Conservation (phyloP, 345 rosid genomes). For the Cardiospermum halicacabum region DNA sequence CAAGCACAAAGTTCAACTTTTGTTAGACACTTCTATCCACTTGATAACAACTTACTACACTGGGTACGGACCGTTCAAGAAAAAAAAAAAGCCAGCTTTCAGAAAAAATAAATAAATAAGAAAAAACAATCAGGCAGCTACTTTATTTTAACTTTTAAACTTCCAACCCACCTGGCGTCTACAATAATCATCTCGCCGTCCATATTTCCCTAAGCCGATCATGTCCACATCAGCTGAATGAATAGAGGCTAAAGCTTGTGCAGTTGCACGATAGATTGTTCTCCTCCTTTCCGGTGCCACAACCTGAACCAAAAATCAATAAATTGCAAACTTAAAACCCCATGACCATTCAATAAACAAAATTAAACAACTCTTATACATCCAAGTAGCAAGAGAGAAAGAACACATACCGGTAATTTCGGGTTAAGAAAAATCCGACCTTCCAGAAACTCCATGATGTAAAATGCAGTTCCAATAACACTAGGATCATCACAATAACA, state of each 20-base stretch:
- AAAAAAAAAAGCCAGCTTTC: neutral
- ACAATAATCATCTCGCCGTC: slow-evolving; percentile 74
- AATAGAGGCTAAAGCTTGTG: slow-evolving; percentile 69
- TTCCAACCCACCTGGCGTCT: slow-evolving; percentile 61
- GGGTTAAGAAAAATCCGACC: slow-evolving; percentile 84
- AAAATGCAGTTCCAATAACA: slow-evolving; percentile 83
- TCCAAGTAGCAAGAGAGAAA: neutral
- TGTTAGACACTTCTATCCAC: neutral
- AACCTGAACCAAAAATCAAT: slow-evolving; percentile 39
- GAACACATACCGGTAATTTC: slow-evolving; percentile 44
- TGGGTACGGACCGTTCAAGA: neutral
- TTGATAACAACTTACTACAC: neutral
- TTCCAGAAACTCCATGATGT: slow-evolving; percentile 95
- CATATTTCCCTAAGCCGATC: slow-evolving; percentile 78
- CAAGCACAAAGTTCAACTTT: neutral
- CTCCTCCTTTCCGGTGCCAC: slow-evolving; percentile 55
- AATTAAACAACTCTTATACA: neutral
- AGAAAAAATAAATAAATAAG: neutral
- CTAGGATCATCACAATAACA: slow-evolving; percentile 66
- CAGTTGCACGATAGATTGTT: slow-evolving; percentile 63
- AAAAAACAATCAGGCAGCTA: neutral
- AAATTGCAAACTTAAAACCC: slow-evolving; percentile 8
- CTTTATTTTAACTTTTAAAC: neutral
- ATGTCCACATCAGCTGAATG: slow-evolving; percentile 73
- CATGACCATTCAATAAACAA: neutral